These are phyloP conservation scores for Bryopsis sp. DNA, from an alignment of 139 green algal genomes.

Conservation along the genomic window DNA sequence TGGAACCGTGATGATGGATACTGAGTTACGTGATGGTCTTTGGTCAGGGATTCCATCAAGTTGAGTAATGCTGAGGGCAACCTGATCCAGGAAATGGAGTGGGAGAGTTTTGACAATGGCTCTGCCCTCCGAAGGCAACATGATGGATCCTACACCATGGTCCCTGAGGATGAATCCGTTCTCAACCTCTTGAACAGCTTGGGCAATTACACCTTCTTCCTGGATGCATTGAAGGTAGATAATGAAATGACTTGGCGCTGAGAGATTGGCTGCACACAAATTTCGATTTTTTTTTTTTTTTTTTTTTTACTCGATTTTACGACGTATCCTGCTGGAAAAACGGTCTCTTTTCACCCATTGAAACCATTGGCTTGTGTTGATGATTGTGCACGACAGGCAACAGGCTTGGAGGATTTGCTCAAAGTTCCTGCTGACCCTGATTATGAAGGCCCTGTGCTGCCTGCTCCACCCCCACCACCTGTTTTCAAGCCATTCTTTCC, in stretches of 20 bases:
- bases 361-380: too few species aligned
- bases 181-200: slow-evolving; percentile 30
- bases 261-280: too few species aligned
- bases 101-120: background rate
- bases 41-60: background rate
- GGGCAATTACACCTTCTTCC: slow-evolving; percentile 36
- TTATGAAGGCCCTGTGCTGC: slow-evolving; percentile 28
- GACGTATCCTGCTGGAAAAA: too few species aligned
- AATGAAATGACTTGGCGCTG: too few species aligned
- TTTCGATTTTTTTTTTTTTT: too few species aligned
- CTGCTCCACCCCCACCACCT: slow-evolving; percentile 2
- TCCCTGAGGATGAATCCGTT: slow-evolving; percentile 26
- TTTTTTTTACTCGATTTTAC: too few species aligned
- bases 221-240: slow-evolving; percentile 42
- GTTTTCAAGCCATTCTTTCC: slow-evolving; percentile 19
- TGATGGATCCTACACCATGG: background rate
- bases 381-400: too few species aligned
- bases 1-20: too few species aligned
- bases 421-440: slow-evolving; percentile 21
- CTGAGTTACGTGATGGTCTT: too few species aligned
- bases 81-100: background rate
- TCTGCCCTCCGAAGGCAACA: background rate
- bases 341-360: too few species aligned
- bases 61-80: background rate
- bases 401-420: slow-evolving; percentile 27